Evolutionary conservation across 225 moss, liverwort and hornwort species (phyloP).

Genomic region (Climacium dendroides): DNA sequence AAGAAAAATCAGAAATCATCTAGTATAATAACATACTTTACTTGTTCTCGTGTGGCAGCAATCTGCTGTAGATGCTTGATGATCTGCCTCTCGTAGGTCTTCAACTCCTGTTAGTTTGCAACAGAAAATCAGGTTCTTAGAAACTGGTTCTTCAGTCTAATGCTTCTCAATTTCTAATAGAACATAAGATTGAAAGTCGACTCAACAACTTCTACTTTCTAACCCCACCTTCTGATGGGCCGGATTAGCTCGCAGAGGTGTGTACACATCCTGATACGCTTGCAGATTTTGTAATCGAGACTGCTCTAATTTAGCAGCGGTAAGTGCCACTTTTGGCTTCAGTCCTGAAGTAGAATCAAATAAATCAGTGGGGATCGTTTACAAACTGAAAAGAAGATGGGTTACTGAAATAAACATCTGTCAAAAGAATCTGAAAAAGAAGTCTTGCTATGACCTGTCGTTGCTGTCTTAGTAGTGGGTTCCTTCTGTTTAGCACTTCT

Average conservation of each 20-base stretch:
- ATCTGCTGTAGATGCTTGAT: constrained; percentile 85
- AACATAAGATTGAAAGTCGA: not conserved
- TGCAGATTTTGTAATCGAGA: constrained; percentile 41
- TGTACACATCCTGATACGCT: constrained; percentile 45
- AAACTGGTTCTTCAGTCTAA: not conserved
- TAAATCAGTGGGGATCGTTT: not conserved
- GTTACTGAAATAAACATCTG: not conserved
- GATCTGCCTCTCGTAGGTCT: constrained; percentile 62
- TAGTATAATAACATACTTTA: constrained; percentile 28
- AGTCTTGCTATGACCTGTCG: constrained; percentile 3
- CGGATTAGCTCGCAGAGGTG: constrained; percentile 44
- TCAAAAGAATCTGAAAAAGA: not conserved
- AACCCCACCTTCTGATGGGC: constrained; percentile 60
- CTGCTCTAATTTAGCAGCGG: constrained; percentile 63
- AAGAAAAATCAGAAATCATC: not conserved
- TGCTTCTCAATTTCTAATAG: not conserved
- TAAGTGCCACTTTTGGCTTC: constrained; percentile 61
- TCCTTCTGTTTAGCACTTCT: not conserved
- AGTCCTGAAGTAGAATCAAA: constrained; percentile 18
- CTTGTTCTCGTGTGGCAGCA: constrained; percentile 91
- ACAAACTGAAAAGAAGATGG: not conserved
- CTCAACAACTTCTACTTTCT: not conserved
- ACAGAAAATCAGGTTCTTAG: not conserved
- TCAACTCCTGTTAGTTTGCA: constrained; percentile 55
- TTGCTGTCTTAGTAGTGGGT: not conserved